Evolutionary conservation across 2,329 filamentous ascomycete species (phyloP).

Genomic region (Penicillium hordei): DNA sequence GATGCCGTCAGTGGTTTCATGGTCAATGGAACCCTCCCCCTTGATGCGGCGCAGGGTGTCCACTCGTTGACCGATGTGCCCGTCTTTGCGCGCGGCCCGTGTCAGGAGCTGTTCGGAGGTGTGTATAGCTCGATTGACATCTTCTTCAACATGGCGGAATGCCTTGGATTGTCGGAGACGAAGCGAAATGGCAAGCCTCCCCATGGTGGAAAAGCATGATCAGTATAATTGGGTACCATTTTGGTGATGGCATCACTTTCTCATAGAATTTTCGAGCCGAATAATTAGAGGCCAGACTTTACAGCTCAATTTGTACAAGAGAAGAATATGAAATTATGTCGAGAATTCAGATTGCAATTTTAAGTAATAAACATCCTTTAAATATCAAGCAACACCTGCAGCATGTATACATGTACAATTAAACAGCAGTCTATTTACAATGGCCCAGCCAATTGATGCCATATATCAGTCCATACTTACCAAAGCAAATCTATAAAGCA

Average conservation of each 20-base stretch:
- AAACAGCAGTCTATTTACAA: slow-evolving; percentile 17
- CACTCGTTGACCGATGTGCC: slow-evolving; percentile 77
- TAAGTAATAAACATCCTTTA: not conserved
- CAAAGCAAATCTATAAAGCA: slow-evolving; percentile 8
- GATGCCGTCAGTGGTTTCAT: slow-evolving; percentile 68
- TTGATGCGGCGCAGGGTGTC: slow-evolving; percentile 64
- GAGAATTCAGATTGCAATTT: not conserved
- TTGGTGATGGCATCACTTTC: not conserved
- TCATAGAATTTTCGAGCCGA: not conserved
- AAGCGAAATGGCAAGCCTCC: slow-evolving; percentile 7
- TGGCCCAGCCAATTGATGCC: slow-evolving; percentile 9
- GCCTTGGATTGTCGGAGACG: slow-evolving; percentile 37
- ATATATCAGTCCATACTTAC: not conserved
- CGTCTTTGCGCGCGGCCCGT: slow-evolving; percentile 75
- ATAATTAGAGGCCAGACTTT: not conserved
- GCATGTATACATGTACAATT: not conserved
- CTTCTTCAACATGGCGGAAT: slow-evolving; percentile 44
- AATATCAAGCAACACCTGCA: not conserved
- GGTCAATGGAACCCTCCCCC: slow-evolving; percentile 72
- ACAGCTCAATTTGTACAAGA: not conserved
- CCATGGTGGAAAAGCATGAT: not conserved
- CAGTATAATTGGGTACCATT: not conserved
- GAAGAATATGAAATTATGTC: not conserved
- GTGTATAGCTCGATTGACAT: slow-evolving; percentile 44
- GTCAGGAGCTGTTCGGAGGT: slow-evolving; percentile 69